Conservation (phyloP, 306 rosid genomes). For the Rosa persica region DNA sequence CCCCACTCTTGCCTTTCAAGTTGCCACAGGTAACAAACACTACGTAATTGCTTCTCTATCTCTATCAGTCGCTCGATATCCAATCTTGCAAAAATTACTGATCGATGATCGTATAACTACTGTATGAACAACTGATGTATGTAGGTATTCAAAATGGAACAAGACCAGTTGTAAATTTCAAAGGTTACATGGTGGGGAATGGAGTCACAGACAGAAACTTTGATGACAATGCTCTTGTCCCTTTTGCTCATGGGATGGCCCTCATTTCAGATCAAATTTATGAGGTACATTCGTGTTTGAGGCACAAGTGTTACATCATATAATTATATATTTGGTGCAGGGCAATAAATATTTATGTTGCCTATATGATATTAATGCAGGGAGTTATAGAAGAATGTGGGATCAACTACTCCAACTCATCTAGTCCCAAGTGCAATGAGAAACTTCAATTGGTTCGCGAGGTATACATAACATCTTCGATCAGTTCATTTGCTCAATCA, state of each 20-base stretch:
- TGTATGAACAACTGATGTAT: background rate
- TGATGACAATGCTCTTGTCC: conserved; percentile 69
- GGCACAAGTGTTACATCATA: background rate
- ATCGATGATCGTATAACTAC: background rate
- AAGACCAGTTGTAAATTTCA: conserved; percentile 59
- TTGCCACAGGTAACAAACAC: conserved; percentile 46
- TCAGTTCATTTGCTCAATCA: background rate
- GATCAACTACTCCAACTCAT: conserved; percentile 35
- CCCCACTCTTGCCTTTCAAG: conserved; percentile 66
- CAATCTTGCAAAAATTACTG: background rate
- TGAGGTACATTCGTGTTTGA: conserved; percentile 30
- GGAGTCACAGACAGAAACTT: conserved; percentile 62
- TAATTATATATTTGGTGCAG: background rate
- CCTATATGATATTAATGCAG: conserved; percentile 17
- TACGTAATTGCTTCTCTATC: background rate
- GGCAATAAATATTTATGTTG: background rate
- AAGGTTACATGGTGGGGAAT: conserved; percentile 87
- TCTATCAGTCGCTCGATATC: background rate
- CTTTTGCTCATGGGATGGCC: conserved; percentile 87
- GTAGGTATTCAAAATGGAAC: conserved; percentile 44
- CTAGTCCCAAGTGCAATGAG: conserved; percentile 20
- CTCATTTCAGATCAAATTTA: conserved; percentile 62
- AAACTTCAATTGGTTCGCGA: conserved; percentile 18
- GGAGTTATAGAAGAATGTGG: conserved; percentile 44
- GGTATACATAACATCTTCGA: conserved; percentile 28